A percentile compares a stretch with the other conserved stretches of the same genome.
phyloP scores from a whole-genome alignment of 2,329 filamentous ascomycete genomes.

The Fusarium abutilonis region DNA sequence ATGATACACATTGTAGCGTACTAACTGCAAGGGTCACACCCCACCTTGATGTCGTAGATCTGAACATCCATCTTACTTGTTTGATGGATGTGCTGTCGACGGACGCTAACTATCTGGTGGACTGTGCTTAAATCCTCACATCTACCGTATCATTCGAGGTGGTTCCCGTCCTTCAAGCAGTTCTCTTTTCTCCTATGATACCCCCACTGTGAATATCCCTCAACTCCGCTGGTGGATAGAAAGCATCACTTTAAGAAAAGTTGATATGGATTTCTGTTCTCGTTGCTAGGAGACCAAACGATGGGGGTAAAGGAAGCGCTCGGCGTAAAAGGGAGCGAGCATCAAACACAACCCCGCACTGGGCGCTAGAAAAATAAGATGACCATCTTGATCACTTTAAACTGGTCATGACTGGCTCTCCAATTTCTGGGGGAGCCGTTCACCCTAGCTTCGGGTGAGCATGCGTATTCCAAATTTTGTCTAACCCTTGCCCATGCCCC shows the following conservation, averaged over 20 bases:
- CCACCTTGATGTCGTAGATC: conserved; percentile 19
- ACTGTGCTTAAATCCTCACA: conserved; percentile 26
- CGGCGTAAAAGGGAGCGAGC: conserved; percentile 45
- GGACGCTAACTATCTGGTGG: conserved; percentile 1
- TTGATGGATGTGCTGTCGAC: conserved; percentile 13
- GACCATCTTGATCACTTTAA: conserved; percentile 3
- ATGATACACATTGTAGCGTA: not conserved
- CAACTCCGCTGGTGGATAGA: not conserved
- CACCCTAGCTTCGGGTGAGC: conserved; percentile 27
- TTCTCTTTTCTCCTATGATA: not conserved
- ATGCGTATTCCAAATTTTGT: conserved; percentile 4
- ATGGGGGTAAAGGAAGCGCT: conserved; percentile 19
- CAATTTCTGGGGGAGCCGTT: conserved; percentile 37
- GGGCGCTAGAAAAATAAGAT: not conserved
- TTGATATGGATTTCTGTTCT: conserved; percentile 1
- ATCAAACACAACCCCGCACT: conserved; percentile 39
- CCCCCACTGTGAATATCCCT: not conserved
- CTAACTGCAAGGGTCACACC: conserved; percentile 5
- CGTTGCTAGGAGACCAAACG: conserved; percentile 21
- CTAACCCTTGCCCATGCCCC: conserved; percentile 21
- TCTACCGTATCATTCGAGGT: conserved; percentile 13
- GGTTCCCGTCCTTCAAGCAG: conserved; percentile 8
- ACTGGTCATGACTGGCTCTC: conserved; percentile 27
- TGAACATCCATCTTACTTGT: conserved; percentile 11
- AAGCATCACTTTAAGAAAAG: not conserved